A percentile compares a stretch with the other conserved stretches of the same genome.
These are phyloP conservation scores for Nymphaea colorata DNA, from an alignment of 164 flowering plant species.

Conservation along the genomic window DNA sequence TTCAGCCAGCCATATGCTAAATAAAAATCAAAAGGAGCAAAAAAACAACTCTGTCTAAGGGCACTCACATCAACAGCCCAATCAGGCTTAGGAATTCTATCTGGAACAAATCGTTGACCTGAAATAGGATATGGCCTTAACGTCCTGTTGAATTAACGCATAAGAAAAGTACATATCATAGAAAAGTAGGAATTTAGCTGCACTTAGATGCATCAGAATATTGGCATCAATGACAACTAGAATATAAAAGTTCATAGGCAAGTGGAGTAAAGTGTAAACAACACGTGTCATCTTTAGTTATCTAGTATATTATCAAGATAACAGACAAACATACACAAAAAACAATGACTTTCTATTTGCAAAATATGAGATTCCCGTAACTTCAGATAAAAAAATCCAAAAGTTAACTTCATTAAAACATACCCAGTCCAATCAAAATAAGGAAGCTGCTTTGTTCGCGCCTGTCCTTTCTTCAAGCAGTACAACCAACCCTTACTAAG, in stretches of 20 bases:
- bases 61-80: conserved; percentile 87
- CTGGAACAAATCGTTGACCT: conserved; percentile 50
- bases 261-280: no score
- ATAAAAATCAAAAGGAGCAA: not conserved
- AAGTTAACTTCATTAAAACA: not conserved
- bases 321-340: no score
- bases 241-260: no score
- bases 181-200: not conserved
- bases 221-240: not conserved
- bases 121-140: conserved; percentile 86
- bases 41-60: not conserved
- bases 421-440: conserved; percentile 98
- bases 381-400: not conserved
- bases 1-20: not conserved
- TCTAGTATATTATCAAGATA: no score
- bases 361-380: no score
- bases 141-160: conserved; percentile 25
- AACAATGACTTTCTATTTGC: no score
- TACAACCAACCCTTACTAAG: conserved; percentile 65
- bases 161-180: not conserved
- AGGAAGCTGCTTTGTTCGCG: conserved; percentile 65
- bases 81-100: conserved; percentile 71
- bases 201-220: not conserved
- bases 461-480: conserved; percentile 78
- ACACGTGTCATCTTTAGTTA: no score